Evolutionary conservation across 768 basidiomycete species (phyloP), one percentile per base, ranked within the genome.

Genomic region (Phallus indusiatus): DNA sequence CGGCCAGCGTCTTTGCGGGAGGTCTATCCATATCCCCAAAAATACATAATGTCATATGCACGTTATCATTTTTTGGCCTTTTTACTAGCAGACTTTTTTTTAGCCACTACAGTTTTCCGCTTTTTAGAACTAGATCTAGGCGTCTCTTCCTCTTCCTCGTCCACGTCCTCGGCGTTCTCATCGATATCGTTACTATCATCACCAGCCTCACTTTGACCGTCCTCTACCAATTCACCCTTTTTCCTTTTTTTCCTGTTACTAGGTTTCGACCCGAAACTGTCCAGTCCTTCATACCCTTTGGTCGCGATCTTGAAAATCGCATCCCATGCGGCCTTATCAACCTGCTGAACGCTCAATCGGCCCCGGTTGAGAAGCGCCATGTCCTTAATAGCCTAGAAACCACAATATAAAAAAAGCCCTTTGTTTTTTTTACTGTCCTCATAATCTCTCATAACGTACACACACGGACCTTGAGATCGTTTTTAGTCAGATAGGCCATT

Each of bases 321-420:
- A 28, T 77, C 73, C 80, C 85, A 95, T 3, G 90, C 84, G 9
- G 69, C 74, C 60, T 79, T 73, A 21, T 78, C 73, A 0, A 93
- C 91, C 5, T 83, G 79, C 70, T 97, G 94, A 1, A 97, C 92
- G 67, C 91, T 94, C 47, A 96, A 76, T 55, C 94, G 75, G 3
- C 93, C 91, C 17, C 88, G 79, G 12, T 77, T 86, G 14, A 95
- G 78, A 20, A 97, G 74, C 53, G 85, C 79, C 90, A 94, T 94
- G 9, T 67, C 87, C 18, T 34, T 60, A 36, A 47, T 67, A 57
- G 12, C 47, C 17, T n/a, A 20, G 16, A 28, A 35, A 56, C n/a
- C n/a, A n/a, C n/a, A n/a, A n/a, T n/a, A n/a, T n/a, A n/a, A n/a
- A n/a, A n/a, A n/a, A n/a, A n/a, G n/a, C n/a, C n/a, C n/a, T n/a